These are phyloP conservation scores for Apiotrichum laibachii DNA, from an alignment of 1,284 basidiomycete genomes.

Conservation along the genomic window DNA sequence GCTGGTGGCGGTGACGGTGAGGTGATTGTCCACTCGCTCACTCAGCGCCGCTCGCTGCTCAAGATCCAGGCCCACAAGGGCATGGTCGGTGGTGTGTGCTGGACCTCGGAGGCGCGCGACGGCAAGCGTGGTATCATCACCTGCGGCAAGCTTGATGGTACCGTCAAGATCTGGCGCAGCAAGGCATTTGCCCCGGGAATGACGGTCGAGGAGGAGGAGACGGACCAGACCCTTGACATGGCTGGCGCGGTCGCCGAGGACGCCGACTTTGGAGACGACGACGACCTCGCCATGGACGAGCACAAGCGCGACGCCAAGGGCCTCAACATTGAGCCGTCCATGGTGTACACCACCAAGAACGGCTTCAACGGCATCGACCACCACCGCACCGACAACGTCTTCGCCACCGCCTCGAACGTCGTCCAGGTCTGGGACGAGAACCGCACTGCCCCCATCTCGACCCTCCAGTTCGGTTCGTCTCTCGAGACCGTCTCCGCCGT, in stretches of 20 bases:
- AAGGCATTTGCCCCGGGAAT: slow-evolving; percentile 46
- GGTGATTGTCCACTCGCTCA: slow-evolving; percentile 83
- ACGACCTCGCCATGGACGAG: slow-evolving; percentile 46
- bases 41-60: slow-evolving; percentile 64
- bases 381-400: slow-evolving; percentile 78
- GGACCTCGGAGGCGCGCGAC: slow-evolving; percentile 48
- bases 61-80: slow-evolving; percentile 83
- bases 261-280: slow-evolving; percentile 45
- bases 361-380: slow-evolving; percentile 95
- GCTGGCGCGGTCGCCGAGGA: slow-evolving; percentile 47
- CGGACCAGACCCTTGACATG: slow-evolving; percentile 39
- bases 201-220: slow-evolving; percentile 44
- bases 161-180: slow-evolving; percentile 83
- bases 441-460: slow-evolving; percentile 72
- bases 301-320: slow-evolving; percentile 39
- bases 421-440: slow-evolving; percentile 99
- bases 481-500: slow-evolving; percentile 83
- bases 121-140: slow-evolving; percentile 71
- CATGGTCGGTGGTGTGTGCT: slow-evolving; percentile 72
- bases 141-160: slow-evolving; percentile 81
- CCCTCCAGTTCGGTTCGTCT: slow-evolving; percentile 76
- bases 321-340: slow-evolving; percentile 58
- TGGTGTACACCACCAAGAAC: slow-evolving; percentile 74
- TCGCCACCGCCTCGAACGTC: slow-evolving; percentile 87
- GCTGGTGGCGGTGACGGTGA: slow-evolving; percentile 96